Evolutionary conservation across 2,329 filamentous ascomycete genomes (phyloP), one percentile per base, ranked within the genome.

Genomic region (Fusarium sulawesiense): DNA sequence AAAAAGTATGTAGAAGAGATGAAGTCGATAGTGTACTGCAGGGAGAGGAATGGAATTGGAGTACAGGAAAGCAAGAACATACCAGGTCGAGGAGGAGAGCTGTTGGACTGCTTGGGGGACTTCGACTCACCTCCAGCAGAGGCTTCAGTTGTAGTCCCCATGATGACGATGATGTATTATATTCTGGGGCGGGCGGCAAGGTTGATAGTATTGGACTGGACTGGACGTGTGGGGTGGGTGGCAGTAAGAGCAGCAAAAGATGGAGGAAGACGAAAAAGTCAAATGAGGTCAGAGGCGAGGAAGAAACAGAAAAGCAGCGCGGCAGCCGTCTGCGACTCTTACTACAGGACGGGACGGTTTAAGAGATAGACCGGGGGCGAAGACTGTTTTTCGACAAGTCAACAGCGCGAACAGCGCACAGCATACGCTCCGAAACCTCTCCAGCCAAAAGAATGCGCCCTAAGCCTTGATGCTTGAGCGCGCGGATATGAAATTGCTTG

Each of bases 141-240:
- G 70, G 79, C 74, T 77, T 78, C 77, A 71, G 77, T 76, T 73
- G 81, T 76, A 72, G 83, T 80, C 79, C 81, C 81, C 76, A 79
- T 83, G 83, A 82, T 82, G 82, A 82, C 80, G 80, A 85, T 81
- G 79, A 80, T 82, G 78, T 82, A 82, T 79, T 80, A 79, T 79
- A 78, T 76, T 51, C 72, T 75, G 73, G 75, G 66, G 73, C 70
- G 67, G 73, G 68, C 66, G 69, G 70, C 63, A 75, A 75, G 68
- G 68, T 72, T 75, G 68, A 71, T 64, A 54, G 51, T 64, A 65
- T 69, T 70, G 55, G 59, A 64, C 69, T 70, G 62, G 53, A 59
- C 44, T 65, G 62, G 63, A 54, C 74, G 76, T 71, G 75, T 70
- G 76, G 73, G 73, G 73, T 73, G 72, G 71, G 70, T 70, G 72